Conservation (phyloP, 495 filamentous ascomycete genomes). For the Pyrenula massariospora region DNA sequence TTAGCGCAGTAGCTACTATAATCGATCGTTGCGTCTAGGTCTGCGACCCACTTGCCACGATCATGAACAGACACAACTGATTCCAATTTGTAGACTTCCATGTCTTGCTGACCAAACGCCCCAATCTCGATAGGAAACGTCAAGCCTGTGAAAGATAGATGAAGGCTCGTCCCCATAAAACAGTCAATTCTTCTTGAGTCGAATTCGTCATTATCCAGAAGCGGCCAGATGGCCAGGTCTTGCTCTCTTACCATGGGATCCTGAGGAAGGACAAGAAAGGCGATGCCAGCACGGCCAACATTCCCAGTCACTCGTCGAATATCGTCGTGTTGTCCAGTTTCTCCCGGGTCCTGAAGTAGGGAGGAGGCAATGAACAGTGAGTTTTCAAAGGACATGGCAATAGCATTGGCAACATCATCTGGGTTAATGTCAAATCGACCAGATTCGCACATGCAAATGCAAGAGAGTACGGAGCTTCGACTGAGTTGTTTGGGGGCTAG, state of each 20-base stretch:
- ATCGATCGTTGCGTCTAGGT: slow-evolving; percentile 3
- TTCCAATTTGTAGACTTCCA: slow-evolving; percentile 5
- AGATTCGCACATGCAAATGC: slow-evolving; percentile 7
- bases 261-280: slow-evolving; percentile 8
- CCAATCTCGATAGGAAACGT: background rate
- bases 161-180: slow-evolving; percentile 6
- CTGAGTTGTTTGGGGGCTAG: background rate
- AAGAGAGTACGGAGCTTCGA: slow-evolving; percentile 3
- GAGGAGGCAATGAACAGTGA: slow-evolving; percentile 9
- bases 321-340: background rate
- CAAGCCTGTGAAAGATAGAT: slow-evolving; percentile 8
- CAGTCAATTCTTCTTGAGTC: slow-evolving; percentile 7
- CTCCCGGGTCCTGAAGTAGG: slow-evolving; percentile 8
- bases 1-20: slow-evolving; percentile 3
- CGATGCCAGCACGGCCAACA: slow-evolving; percentile 9
- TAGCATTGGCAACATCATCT: slow-evolving; percentile 1
- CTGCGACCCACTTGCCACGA: slow-evolving; percentile 6
- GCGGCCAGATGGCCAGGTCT: slow-evolving; percentile 6
- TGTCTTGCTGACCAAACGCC: slow-evolving; percentile 1
- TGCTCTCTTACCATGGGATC: slow-evolving; percentile 1
- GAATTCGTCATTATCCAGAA: slow-evolving; percentile 5
- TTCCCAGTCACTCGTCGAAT: slow-evolving; percentile 6
- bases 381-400: slow-evolving; percentile 10
- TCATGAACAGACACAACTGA: slow-evolving; percentile 8
- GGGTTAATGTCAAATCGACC: slow-evolving; percentile 1